phyloP scores from a whole-genome alignment of 371 early-diverging fungal genomes.

The Batrachochytrium dendrobatidis region DNA sequence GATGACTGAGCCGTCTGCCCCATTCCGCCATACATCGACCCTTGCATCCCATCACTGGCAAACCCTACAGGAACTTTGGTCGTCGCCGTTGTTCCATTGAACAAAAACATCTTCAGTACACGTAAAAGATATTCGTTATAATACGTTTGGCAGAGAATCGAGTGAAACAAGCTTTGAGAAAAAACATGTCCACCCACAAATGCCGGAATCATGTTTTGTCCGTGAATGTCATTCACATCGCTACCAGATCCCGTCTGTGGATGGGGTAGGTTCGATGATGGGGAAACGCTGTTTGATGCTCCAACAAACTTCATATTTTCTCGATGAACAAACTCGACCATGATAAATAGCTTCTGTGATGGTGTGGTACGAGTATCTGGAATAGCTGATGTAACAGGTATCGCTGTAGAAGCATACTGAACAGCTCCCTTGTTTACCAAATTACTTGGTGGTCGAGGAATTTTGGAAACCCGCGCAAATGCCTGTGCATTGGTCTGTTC shows the following conservation, averaged over 20 bases:
- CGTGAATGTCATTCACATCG: slow-evolving; percentile 8
- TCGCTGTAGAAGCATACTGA: too few relatives aligned
- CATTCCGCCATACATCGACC: too few relatives aligned
- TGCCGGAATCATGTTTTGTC: slow-evolving; percentile 33
- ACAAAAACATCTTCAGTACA: slow-evolving; percentile 28
- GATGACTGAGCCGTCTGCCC: too few relatives aligned
- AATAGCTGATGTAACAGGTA: background rate
- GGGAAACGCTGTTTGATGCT: slow-evolving; percentile 34
- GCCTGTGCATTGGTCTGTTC: background rate
- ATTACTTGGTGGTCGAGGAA: too few relatives aligned
- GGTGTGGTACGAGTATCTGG: background rate
- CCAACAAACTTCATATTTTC: slow-evolving; percentile 69
- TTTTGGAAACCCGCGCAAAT: background rate
- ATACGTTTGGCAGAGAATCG: slow-evolving; percentile 56
- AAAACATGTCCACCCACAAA: slow-evolving; percentile 61
- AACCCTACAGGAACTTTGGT: background rate
- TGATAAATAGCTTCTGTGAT: slow-evolving; percentile 48
- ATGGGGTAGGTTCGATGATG: too few relatives aligned
- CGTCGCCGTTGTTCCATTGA: background rate
- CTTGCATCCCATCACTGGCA: too few relatives aligned
- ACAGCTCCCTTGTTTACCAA: too few relatives aligned
- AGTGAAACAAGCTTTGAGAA: slow-evolving; percentile 56
- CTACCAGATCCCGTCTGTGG: slow-evolving; percentile 3
- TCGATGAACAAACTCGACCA: slow-evolving; percentile 57
- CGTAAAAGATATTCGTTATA: slow-evolving; percentile 50